These are phyloP conservation scores for Candida sithepensis DNA, from an alignment of 805 yeast genomes.

Conservation along the genomic window DNA sequence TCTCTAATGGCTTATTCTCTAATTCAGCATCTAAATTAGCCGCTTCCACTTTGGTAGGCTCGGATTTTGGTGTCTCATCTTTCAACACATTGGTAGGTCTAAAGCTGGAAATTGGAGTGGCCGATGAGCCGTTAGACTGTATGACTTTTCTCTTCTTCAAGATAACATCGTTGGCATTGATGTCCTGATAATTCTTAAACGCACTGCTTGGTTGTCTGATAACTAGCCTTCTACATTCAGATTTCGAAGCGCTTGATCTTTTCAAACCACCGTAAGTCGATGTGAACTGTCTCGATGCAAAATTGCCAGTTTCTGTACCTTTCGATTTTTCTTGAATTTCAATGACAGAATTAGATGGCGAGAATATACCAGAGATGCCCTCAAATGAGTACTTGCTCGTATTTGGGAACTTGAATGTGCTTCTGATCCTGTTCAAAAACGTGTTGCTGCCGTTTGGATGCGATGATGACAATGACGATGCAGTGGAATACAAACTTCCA, in stretches of 20 bases:
- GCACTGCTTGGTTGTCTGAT: constrained; percentile 25
- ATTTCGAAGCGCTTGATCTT: constrained; percentile 9
- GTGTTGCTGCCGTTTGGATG: constrained; percentile 8
- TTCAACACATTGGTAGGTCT: constrained; percentile 3
- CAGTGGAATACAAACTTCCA: constrained; percentile 8
- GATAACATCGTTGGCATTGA: constrained; percentile 29
- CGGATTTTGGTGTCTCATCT: background rate
- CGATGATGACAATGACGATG: constrained; percentile 4
- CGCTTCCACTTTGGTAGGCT: background rate
- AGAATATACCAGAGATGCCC: constrained; percentile 29
- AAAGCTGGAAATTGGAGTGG: constrained; percentile 6
- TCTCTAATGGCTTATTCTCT: background rate
- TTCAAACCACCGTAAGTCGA: constrained; percentile 2
- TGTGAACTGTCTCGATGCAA: constrained; percentile 7
- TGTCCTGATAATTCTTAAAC: constrained; percentile 26
- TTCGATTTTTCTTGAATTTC: background rate
- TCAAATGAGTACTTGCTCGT: constrained; percentile 20
- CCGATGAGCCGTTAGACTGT: background rate
- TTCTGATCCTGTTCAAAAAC: constrained; percentile 15
- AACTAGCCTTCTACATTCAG: constrained; percentile 25
- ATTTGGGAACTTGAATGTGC: constrained; percentile 20
- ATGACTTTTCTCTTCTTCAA: constrained; percentile 10
- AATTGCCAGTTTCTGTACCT: background rate
- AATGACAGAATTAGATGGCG: constrained; percentile 13
- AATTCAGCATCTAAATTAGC: background rate